Evolutionary conservation across 2,329 filamentous ascomycete genomes (phyloP), one percentile per base, ranked within the genome.

Genomic region (Trichothecium sympodiale): DNA sequence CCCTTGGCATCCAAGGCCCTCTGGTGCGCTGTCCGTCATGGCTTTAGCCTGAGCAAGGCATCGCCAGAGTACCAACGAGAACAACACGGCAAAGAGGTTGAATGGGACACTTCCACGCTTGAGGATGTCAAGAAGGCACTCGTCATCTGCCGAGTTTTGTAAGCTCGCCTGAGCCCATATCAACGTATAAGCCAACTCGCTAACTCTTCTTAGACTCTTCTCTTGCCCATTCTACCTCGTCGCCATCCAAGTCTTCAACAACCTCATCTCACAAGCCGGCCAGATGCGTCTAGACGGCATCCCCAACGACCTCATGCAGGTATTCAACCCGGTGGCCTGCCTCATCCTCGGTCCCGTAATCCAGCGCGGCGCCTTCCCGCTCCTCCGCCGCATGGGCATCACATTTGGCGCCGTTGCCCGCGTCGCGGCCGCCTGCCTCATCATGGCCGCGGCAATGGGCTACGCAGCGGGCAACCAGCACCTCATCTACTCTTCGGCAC

Each of bases 301-400:
- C 33, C 78, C 78, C 41, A 83, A 83, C 56, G 78, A 83, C 47
- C 60, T 83, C 43, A 69, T 83, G 59, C 67, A 76, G 44, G 81
- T 80, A 54, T 67, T 83, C 25, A 73, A 82, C 38, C 74, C 78
- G 2, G 69, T 83, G 38, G 67, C 75, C 7, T 70, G 81, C 42
- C 66, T 83, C 41, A 64, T 83, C 41, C 71, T 82, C 50, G 79
- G 80, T 12, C 76, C 77, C 1, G 51, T 83, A n/a, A n/a, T n/a
- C n/a, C n/a, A n/a, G n/a, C 29, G 54, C 9, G 6, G 75, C 27
- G 45, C 83, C 33, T 83, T 82, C 50, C 79, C 79, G 0, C 40
- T 66, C 17, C 64, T 82, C 33, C 71, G 72, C 44, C 67, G 61
- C 39, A 49, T 60, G 14, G 68, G 67, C 35, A 71, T 80, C 48